Percentiles rank a stretch among this genome's conserved stretches.
Evolutionary conservation across 306 rosid species (phyloP).

Genomic region (Notholithocarpus densiflorus): DNA sequence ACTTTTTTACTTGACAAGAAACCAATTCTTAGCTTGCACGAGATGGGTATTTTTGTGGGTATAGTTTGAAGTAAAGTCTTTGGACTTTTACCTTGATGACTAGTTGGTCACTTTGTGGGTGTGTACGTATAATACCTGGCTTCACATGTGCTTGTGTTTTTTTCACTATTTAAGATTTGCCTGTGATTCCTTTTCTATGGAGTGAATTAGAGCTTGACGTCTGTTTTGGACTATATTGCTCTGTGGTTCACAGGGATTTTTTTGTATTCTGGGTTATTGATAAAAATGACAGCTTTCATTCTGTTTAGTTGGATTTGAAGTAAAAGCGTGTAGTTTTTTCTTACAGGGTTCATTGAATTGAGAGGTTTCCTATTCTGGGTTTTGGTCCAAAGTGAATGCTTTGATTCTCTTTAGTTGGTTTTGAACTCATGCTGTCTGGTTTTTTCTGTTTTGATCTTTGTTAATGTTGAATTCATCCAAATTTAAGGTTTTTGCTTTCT

Average conservation of each 20-base stretch:
- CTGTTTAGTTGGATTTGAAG: background rate
- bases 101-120: background rate
- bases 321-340: background rate
- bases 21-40: slow-evolving; percentile 48
- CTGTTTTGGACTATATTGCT: background rate
- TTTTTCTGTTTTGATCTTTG: background rate
- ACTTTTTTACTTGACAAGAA: slow-evolving; percentile 10
- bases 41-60: slow-evolving; percentile 18
- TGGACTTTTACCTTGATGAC: slow-evolving; percentile 3
- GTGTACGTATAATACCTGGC: background rate
- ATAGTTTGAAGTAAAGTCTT: background rate
- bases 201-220: background rate
- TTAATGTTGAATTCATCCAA: background rate
- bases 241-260: background rate
- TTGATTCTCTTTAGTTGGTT: slow-evolving; percentile 3
- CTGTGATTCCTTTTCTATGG: background rate
- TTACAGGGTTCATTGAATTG: background rate
- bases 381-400: background rate
- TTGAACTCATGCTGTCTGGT: slow-evolving; percentile 2
- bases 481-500: slow-evolving; percentile 8
- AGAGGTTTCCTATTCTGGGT: slow-evolving; percentile 9
- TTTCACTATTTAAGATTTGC: slow-evolving; percentile 13
- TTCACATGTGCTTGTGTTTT: slow-evolving; percentile 25
- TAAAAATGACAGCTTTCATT: background rate
- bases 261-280: background rate